Evolutionary conservation across 129 eudicot species (phyloP).

Genomic region (Gnaphalium uliginosum): DNA sequence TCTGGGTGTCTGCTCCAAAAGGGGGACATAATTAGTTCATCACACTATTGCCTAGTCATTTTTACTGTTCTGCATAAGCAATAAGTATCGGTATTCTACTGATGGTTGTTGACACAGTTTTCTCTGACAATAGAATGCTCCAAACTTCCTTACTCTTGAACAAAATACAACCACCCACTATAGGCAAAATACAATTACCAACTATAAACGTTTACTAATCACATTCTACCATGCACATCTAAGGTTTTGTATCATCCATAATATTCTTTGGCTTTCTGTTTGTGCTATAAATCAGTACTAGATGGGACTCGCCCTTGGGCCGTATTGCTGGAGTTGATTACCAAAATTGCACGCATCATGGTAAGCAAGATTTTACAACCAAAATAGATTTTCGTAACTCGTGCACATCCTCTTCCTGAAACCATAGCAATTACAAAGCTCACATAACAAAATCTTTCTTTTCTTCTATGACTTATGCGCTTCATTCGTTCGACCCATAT

Average conservation of each 20-base stretch:
- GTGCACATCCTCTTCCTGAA: conserved; percentile 10
- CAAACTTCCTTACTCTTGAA: not conserved
- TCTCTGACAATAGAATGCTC: not conserved
- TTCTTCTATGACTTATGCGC: not conserved
- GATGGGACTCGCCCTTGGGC: conserved; percentile 84
- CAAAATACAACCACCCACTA: not conserved
- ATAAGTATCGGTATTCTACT: not conserved
- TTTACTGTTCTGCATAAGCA: conserved; percentile 7
- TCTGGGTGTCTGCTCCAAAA: conserved; percentile 3
- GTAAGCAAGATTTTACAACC: conserved; percentile 41
- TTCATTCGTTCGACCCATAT: not conserved
- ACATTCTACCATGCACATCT: conserved; percentile 9
- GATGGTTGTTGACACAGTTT: not conserved
- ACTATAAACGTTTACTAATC: conserved; percentile 1
- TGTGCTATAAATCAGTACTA: conserved; percentile 36
- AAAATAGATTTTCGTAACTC: not conserved
- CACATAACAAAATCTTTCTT: conserved; percentile 8
- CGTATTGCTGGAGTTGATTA: conserved; percentile 72
- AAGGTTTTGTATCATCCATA: conserved; percentile 17
- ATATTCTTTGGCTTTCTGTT: conserved; percentile 27
- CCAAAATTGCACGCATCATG: conserved; percentile 59
- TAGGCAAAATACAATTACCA: conserved; percentile 2
- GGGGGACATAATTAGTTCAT: not conserved
- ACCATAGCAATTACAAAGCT: not conserved
- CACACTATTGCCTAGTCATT: conserved; percentile 11